Percentiles rank a stretch among this genome's conserved stretches.
Evolutionary conservation across 495 filamentous ascomycete genomes (phyloP).

Genomic region (Penicillium mononematosum): DNA sequence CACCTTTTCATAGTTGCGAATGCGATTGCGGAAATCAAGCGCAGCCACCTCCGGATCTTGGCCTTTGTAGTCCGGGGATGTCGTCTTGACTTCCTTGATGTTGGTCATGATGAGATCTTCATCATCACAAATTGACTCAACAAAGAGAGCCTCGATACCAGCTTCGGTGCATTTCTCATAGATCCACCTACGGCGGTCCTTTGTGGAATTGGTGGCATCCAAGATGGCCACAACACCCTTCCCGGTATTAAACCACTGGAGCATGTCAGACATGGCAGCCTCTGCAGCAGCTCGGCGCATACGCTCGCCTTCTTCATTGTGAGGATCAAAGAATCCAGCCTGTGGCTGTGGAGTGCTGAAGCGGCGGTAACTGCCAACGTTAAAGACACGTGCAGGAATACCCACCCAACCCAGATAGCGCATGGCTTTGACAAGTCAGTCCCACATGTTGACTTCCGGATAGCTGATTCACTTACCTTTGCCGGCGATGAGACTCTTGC

Average conservation of each 20-base stretch:
- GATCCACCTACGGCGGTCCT: conserved; percentile 86
- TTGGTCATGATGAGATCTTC: conserved; percentile 95
- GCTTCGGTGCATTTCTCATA: conserved; percentile 67
- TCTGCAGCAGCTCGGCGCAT: conserved; percentile 83
- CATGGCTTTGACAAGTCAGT: conserved; percentile 60
- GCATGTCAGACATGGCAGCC: conserved; percentile 86
- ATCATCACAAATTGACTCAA: conserved; percentile 93
- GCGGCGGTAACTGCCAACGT: conserved; percentile 92
- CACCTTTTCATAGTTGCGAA: conserved; percentile 93
- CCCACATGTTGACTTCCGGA: background rate
- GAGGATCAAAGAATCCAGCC: conserved; percentile 89
- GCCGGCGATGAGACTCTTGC: conserved; percentile 95
- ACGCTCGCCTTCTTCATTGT: conserved; percentile 85
- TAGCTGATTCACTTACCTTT: conserved; percentile 63
- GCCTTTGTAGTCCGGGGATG: conserved; percentile 88
- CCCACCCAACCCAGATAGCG: conserved; percentile 95
- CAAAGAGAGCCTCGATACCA: conserved; percentile 86
- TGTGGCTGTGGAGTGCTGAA: conserved; percentile 78
- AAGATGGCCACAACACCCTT: conserved; percentile 83
- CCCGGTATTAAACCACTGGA: conserved; percentile 76
- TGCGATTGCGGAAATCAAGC: conserved; percentile 87
- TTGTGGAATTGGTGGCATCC: conserved; percentile 94
- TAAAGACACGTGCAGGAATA: conserved; percentile 89
- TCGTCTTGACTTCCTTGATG: conserved; percentile 96
- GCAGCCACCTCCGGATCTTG: conserved; percentile 91